A percentile compares a stretch with the other conserved stretches of the same genome.
Conservation (phyloP, 2,329 filamentous ascomycete genomes). For the Hypoxylon sp. region DNA sequence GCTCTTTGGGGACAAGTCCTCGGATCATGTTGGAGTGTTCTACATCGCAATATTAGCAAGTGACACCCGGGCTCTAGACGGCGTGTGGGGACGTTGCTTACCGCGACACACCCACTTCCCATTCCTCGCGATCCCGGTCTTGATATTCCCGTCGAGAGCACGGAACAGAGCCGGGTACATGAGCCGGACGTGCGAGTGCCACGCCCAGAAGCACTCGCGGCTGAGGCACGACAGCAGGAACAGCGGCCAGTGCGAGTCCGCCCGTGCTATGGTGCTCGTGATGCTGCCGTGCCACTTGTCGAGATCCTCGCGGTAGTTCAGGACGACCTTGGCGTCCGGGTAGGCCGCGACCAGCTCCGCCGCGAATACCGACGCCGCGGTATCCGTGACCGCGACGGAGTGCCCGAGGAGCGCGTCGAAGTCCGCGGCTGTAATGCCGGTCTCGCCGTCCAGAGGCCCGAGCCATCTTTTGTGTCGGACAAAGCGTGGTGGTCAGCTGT, state of each 20-base stretch:
- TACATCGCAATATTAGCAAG: conserved; percentile 11
- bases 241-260: conserved; percentile 41
- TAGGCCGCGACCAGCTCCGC: conserved; percentile 56
- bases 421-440: background rate
- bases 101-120: conserved; percentile 43
- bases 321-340: conserved; percentile 59
- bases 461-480: background rate
- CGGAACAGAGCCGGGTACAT: conserved; percentile 45
- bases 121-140: conserved; percentile 39
- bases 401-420: conserved; percentile 25
- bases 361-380: conserved; percentile 52
- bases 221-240: conserved; percentile 44
- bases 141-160: conserved; percentile 42
- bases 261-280: conserved; percentile 39
- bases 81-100: conserved; percentile 33
- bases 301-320: conserved; percentile 50
- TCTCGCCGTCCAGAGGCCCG: background rate
- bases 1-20: conserved; percentile 42
- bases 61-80: conserved; percentile 38
- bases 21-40: conserved; percentile 48
- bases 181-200: conserved; percentile 45
- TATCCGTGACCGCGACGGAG: conserved; percentile 52
- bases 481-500: conserved; percentile 3
- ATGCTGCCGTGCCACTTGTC: conserved; percentile 52
- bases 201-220: conserved; percentile 47